Conservation (phyloP, 441 rosid species). For the Populus hybrid region DNA sequence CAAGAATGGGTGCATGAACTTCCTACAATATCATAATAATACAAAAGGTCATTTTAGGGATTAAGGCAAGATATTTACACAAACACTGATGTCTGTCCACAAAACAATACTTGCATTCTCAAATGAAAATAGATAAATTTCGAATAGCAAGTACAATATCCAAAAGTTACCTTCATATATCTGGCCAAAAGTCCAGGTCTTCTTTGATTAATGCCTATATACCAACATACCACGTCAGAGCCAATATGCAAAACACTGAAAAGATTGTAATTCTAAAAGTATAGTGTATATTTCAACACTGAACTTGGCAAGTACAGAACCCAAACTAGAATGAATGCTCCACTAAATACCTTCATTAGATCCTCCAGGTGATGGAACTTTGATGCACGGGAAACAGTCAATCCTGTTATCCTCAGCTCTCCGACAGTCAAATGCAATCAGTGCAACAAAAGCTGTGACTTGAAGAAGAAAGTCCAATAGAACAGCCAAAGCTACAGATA, state of each 20-base stretch:
- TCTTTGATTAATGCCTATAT: slow-evolving; percentile 51
- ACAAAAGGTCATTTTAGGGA: slow-evolving; percentile 1
- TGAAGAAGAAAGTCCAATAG: slow-evolving; percentile 83
- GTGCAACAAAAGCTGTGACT: slow-evolving; percentile 85
- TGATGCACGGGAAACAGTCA: slow-evolving; percentile 86
- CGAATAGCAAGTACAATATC: neutral
- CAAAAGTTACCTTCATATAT: slow-evolving; percentile 77
- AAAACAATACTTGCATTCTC: neutral
- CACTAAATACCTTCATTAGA: slow-evolving; percentile 47
- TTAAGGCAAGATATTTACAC: neutral
- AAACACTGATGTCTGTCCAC: neutral
- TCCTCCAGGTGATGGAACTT: slow-evolving; percentile 37
- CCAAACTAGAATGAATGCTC: neutral
- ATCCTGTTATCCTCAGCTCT: slow-evolving; percentile 65
- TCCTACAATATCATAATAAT: slow-evolving; percentile 42
- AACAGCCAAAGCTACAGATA: slow-evolving; percentile 75
- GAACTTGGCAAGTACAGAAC: neutral
- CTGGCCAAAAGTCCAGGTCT: slow-evolving; percentile 69
- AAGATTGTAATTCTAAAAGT: neutral
- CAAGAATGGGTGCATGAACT: slow-evolving; percentile 83
- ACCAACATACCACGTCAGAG: slow-evolving; percentile 23
- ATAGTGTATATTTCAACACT: neutral
- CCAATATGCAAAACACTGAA: neutral
- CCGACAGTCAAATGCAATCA: slow-evolving; percentile 71
- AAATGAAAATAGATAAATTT: neutral